phyloP scores from a whole-genome alignment of 2,329 filamentous ascomycete species.

The Phyllosticta citriasiana region DNA sequence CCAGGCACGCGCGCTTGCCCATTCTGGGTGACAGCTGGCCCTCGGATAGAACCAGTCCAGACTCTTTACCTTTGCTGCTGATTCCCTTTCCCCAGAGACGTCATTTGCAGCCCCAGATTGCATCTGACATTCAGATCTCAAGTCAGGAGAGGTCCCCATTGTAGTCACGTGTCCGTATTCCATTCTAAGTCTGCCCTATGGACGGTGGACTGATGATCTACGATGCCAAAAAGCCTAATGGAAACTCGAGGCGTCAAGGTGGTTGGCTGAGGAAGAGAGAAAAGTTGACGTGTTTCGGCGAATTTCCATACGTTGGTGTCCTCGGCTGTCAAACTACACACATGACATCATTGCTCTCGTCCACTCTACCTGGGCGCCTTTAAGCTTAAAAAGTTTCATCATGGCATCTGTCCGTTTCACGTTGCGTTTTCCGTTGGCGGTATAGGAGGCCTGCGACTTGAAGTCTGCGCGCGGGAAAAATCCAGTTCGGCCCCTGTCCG shows the following conservation, averaged over 20 bases:
- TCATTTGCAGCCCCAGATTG: background rate
- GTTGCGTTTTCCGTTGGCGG: background rate
- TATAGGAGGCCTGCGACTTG: background rate
- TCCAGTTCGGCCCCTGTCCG: background rate
- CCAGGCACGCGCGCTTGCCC: background rate
- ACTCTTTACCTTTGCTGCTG: background rate
- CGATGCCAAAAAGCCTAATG: conserved; percentile 4
- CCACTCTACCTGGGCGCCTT: background rate
- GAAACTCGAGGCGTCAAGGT: background rate
- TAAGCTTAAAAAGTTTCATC: background rate
- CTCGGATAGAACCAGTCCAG: background rate
- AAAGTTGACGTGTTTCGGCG: background rate
- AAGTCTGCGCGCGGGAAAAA: background rate
- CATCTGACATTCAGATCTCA: background rate
- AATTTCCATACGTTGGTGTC: background rate
- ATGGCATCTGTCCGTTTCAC: background rate
- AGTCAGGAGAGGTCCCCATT: conserved; percentile 7
- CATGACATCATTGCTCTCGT: background rate
- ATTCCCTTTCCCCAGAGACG: conserved; percentile 4
- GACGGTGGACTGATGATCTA: conserved; percentile 7
- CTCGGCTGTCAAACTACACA: background rate
- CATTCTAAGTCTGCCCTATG: conserved; percentile 1
- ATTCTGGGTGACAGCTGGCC: background rate
- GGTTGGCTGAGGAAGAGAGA: background rate
- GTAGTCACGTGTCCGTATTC: conserved; percentile 7